Evolutionary conservation across 176 grass and related monocot genomes (phyloP), one percentile per base, ranked within the genome.

Genomic region (Aegilops tauschii): DNA sequence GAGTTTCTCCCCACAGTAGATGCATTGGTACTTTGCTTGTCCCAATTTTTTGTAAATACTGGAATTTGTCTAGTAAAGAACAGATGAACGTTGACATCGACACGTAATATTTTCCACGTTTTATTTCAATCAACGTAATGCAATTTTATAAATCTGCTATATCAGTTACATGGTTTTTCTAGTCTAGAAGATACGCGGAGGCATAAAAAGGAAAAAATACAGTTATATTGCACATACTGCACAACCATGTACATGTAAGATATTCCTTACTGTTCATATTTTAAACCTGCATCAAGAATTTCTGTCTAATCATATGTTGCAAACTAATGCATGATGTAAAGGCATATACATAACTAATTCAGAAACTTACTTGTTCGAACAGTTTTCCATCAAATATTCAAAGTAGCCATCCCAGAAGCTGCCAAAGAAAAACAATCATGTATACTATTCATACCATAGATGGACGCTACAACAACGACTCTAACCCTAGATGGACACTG

Each of bases 361-460:
- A 64, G 86, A 74, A 82, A 87, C 90, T 72, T 96, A 99, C 97
- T 99, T 96, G 80, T 96, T 99, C 8, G 89, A 90, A 87, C 77
- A 95, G 83, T 88, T 93, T 66, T 99, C 97, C 92, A 99, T 96
- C 82, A 94, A 92, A 78, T 99, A 99, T 82, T 99, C 97, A 81
- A 96, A 99, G 77, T 99, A 99, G 61, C 86, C 92, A 93, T 99
- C 97, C 97, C 97, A 99, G 85, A 99, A 99, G 28, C 97, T 99
- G 92, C 77, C 92, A 93, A 35, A 91, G 63, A 88, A 92, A 73
- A 28, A 47, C 12, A 84, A 30, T 81, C 65, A 77, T 76, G 58
- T 65, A 44, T 74, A 39, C 61, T 28, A 65, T 63, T 47, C 71
- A 74, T 74, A 47, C 21, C 42, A 88, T 59, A 56, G 50, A 54